phyloP scores from a whole-genome alignment of 164 flowering plant species.

The Akebia trifoliata region DNA sequence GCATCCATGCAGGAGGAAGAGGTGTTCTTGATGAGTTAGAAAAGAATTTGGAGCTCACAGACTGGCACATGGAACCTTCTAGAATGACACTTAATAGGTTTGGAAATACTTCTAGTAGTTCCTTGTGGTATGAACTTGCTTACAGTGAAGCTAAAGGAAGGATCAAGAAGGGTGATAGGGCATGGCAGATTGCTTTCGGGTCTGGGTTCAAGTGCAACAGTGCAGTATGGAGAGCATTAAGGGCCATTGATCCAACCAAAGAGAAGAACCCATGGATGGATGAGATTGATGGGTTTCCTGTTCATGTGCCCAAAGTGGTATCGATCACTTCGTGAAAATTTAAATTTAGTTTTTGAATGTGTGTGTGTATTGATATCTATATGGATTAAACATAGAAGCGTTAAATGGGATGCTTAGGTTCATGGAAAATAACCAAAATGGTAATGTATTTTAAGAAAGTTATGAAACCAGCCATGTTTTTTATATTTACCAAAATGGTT shows the following conservation, averaged over 20 bases:
- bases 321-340: background rate
- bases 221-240: conserved; percentile 69
- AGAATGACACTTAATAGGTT: conserved; percentile 79
- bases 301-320: conserved; percentile 47
- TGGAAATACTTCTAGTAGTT: conserved; percentile 80
- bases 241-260: conserved; percentile 47
- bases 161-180: conserved; percentile 59
- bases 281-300: conserved; percentile 67
- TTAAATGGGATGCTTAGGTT: no score
- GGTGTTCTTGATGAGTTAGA: conserved; percentile 77
- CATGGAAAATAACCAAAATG: no score
- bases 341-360: background rate
- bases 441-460: no score
- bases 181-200: conserved; percentile 89
- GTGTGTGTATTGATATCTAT: background rate
- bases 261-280: conserved; percentile 81
- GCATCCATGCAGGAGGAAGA: conserved; percentile 83
- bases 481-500: background rate
- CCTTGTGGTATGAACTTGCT: conserved; percentile 80
- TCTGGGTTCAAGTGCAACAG: conserved; percentile 89
- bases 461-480: no score
- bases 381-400: no score
- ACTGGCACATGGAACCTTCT: conserved; percentile 87
- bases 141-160: conserved; percentile 76
- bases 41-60: conserved; percentile 63